Evolutionary conservation across 1,139 yeast species (phyloP), one percentile per base, ranked within the genome.

Genomic region (Pichia sp.): DNA sequence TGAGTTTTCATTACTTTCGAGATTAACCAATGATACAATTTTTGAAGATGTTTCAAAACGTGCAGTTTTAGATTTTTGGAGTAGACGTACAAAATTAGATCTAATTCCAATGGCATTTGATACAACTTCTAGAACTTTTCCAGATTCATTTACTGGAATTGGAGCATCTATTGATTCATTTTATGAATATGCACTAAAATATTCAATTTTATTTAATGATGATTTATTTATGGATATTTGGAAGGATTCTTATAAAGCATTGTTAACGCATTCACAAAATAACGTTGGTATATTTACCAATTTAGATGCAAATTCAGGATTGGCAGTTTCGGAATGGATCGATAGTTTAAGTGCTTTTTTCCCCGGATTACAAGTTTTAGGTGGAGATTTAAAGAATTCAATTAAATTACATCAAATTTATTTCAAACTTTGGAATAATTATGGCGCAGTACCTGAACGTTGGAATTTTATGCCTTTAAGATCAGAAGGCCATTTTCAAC

Each of bases 111-210:
- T 85, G 87, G 74, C 92, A 0, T 67, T 89, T 9, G 82, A 83
- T 52, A 64, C 75, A 0, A 78, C 76, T 30, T 10, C 41, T 4
- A 46, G 51, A 27, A 59, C 62, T 31, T 81, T 89, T 80, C 66
- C 69, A 35, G 83, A 83, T 46, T 63, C 74, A 0, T 66, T 80
- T 36, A 76, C 92, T 0, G 96, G 97, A 0, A 73, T 86, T 9
- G 97, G 97, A 1, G 97, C 97, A 0, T 84, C 95, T 3, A 77
- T 87, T n/a, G 97, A 90, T 64, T 87, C 96, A 0, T 87, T 86
- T 57, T 90, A 84, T 60, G 97, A 90, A 59, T 87, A 90, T 61
- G 86, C 96, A 0, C 70, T 87, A 33, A 90, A 90, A 58, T 79
- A 81, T 26, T 69, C 90, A 3, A 75, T 89, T 11, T 58, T 90